A percentile compares a stretch with the other conserved stretches of the same genome.
Conservation (phyloP, 225 moss, liverwort and hornwort genomes). For the Takakia lepidozioides region DNA sequence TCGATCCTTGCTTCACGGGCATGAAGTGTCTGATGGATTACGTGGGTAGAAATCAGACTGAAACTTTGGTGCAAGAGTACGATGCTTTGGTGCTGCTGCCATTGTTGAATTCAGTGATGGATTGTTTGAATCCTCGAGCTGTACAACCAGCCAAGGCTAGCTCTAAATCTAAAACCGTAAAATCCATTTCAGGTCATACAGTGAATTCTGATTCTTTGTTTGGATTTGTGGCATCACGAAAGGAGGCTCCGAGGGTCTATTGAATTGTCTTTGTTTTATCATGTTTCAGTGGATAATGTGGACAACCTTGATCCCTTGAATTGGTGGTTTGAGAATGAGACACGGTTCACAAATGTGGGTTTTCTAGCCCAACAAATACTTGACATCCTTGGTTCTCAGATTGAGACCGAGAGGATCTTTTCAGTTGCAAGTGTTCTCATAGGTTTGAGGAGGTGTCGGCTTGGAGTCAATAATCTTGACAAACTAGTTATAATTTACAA, state of each 20-base stretch:
- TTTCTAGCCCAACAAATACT: background rate
- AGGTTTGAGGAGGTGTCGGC: background rate
- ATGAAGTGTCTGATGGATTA: conserved; percentile 1
- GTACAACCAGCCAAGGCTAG: background rate
- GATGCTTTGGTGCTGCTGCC: background rate
- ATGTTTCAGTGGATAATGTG: background rate
- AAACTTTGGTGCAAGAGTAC: background rate
- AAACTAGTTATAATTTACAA: background rate
- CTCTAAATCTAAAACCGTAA: background rate
- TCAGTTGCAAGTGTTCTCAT: background rate
- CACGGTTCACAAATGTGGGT: conserved; percentile 2
- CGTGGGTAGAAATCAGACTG: background rate
- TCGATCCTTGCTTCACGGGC: background rate
- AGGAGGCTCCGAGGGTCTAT: background rate
- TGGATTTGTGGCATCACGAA: background rate
- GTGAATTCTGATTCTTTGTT: background rate
- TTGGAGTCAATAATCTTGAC: background rate
- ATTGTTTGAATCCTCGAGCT: background rate
- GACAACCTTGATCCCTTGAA: background rate
- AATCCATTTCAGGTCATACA: background rate
- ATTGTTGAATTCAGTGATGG: background rate
- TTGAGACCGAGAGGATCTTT: background rate
- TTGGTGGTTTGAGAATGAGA: background rate
- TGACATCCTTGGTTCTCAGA: background rate
- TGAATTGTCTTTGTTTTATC: background rate